Base-by-base conservation (phyloP, 164 flowering plant genomes). In the Sextonia rubra region DNA sequence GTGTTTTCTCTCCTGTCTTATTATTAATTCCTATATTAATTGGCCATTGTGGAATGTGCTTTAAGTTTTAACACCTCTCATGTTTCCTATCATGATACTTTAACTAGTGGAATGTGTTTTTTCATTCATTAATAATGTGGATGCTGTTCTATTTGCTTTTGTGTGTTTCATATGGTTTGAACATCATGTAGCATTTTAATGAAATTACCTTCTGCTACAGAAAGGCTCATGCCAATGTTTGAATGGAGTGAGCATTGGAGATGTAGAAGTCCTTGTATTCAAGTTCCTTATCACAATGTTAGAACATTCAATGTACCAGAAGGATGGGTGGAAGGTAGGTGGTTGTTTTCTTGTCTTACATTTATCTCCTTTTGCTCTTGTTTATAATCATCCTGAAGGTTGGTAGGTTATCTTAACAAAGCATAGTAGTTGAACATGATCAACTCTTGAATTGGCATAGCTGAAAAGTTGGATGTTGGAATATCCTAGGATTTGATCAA, bases 311-410 rank as follows among this genome's bases (percentile, higher is more conserved):
- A 95, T 95, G 99, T 94, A 96, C 48, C 94, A 83, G 71, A 95
- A 95, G 82, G 97, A 95, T 80, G 99, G 99, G 22, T 95, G 99
- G 99, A 91, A 93, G 99, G 99, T 94, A 71, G 63, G 73, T 61
- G 29, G 66, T 71, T 11, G 26, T 66, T 65, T 14, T 32, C 37
- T 70, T 55, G 32, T 26, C 32, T 61, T 23, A 4, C 67, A n/a
- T 61, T 61, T 22, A 4, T 64, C 18, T 64, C n/a, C 18, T 1
- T 1, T 29, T 29, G 11, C 22, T 3, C 27, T 64, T 25, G 0
- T 32, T 18, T 52, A 3, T 52, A 14, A 17, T 18, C 1, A 17
- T 52, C 17, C 14, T 52, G 58, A 52, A 52, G 4, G 20, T 52
- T 52, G 58, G 20, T 52, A 18, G 58, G 4, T 52, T 14, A 52